Conservation (phyloP, 306 rosid species). For the Inga laurina region DNA sequence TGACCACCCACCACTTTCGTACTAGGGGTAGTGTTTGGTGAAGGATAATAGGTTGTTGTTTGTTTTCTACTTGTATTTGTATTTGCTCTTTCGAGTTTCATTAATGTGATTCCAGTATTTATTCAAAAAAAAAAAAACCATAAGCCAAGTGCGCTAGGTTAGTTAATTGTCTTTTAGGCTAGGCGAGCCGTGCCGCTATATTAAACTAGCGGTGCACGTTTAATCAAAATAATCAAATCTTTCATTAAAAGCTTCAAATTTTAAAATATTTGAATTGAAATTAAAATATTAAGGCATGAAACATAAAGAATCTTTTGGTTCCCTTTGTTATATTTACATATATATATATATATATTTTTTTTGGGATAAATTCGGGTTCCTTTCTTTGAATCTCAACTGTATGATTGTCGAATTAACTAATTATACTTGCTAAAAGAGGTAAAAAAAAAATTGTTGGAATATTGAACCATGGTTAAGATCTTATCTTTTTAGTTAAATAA, state of each 20-base stretch:
- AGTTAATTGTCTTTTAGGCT: neutral
- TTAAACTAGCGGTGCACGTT: neutral
- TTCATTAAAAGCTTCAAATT: neutral
- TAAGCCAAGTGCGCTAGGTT: neutral
- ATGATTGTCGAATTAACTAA: neutral
- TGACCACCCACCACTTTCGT: no score
- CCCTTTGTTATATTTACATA: neutral
- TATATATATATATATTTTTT: no score
- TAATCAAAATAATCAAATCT: neutral
- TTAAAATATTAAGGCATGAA: neutral
- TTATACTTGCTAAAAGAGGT: no score
- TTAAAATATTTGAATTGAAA: no score
- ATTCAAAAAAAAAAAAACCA: neutral
- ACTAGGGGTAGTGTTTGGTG: no score
- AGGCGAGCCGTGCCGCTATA: neutral
- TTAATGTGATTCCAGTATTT: no score
- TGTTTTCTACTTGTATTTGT: no score
- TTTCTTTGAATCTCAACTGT: constrained; percentile 21
- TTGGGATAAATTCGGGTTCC: constrained; percentile 3
- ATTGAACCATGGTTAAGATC: no score
- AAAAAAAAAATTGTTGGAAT: no score
- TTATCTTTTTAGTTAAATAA: no score
- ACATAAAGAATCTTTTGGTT: constrained; percentile 21
- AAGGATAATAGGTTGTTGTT: no score
- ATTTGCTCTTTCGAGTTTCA: no score